Conservation (phyloP, 805 yeast genomes). For the Ascoidea rubescens region DNA sequence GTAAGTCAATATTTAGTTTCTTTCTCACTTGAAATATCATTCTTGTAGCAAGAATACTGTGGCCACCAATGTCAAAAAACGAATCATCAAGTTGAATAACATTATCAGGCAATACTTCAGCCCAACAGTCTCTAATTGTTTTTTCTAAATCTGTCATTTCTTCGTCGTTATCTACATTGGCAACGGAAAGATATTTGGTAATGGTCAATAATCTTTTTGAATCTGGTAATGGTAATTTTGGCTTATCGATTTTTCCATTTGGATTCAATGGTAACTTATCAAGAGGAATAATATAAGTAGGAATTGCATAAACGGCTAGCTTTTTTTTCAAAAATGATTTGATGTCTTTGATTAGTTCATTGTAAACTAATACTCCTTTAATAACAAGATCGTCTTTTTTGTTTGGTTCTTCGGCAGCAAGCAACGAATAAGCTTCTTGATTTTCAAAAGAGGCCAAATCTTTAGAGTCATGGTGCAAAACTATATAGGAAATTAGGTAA, state of each 20-base stretch:
- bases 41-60: slow-evolving; percentile 90
- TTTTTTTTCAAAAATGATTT: slow-evolving; percentile 75
- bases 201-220: slow-evolving; percentile 73
- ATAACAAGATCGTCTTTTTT: slow-evolving; percentile 51
- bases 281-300: slow-evolving; percentile 82
- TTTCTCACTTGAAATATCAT: slow-evolving; percentile 90
- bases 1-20: slow-evolving; percentile 64
- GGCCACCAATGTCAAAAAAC: slow-evolving; percentile 96
- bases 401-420: slow-evolving; percentile 29
- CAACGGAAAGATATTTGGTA: slow-evolving; percentile 29
- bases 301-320: slow-evolving; percentile 87
- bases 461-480: slow-evolving; percentile 52
- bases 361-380: slow-evolving; percentile 61
- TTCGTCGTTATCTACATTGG: slow-evolving; percentile 24
- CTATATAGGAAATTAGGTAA: slow-evolving; percentile 79
- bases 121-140: slow-evolving; percentile 72
- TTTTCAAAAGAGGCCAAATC: slow-evolving; percentile 26
- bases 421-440: slow-evolving; percentile 1
- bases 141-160: slow-evolving; percentile 53
- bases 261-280: slow-evolving; percentile 85
- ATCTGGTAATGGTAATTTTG: slow-evolving; percentile 90
- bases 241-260: slow-evolving; percentile 96
- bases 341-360: slow-evolving; percentile 67
- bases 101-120: slow-evolving; percentile 66
- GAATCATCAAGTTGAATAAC: slow-evolving; percentile 79